Base-by-base conservation (phyloP, 192 early-diverging fungal genomes). In the Backusella liffmaniae region DNA sequence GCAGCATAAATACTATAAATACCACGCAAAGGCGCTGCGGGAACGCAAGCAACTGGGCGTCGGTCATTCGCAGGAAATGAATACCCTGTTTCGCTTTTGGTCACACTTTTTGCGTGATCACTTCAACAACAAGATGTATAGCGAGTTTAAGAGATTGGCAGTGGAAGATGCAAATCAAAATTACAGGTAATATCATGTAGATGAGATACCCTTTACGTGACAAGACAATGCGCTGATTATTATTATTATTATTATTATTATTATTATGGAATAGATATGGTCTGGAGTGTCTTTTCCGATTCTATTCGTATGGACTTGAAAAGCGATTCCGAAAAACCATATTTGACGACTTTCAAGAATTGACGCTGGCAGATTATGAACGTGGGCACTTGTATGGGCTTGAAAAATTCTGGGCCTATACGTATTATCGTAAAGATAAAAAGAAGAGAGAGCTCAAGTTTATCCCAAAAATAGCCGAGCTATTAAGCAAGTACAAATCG, bases 401-500 rank as follows among this genome's bases (percentile, higher is more conserved):
- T 66, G 96, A 97, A 74, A 97, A 99, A 84, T 95, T 99, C 82
- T 99, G 96, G 96, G 96, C 96, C 5, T 97, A 95, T 79, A 83
- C 96, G 67, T 90, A 87, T 80, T 97, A 95, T 84, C 91, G 95
- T 75, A 94, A 96, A 86, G 92, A 94, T 79, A 94, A 92, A 79
- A 84, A 83, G 36, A 90, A 89, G 67, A 86, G 82, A 71, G 73
- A 62, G 9, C 56, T 62, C 12, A 62, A 62, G 23, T 62, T 62
- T 10, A 10, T 62, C 4, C 23, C 21, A 29, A 62, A 62, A 8
- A 62, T 23, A 23, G 3, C 56, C 26, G 56, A 62, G 10, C 7
- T 62, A 29, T 29, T 62, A 26, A 12, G 1, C 21, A 62, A 62
- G 26, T 62, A 62, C n/a, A 62, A 62, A 23, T 12, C 9, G 1